Conservation (phyloP, 2,329 filamentous ascomycete genomes). For the Phialophora verrucosa region DNA sequence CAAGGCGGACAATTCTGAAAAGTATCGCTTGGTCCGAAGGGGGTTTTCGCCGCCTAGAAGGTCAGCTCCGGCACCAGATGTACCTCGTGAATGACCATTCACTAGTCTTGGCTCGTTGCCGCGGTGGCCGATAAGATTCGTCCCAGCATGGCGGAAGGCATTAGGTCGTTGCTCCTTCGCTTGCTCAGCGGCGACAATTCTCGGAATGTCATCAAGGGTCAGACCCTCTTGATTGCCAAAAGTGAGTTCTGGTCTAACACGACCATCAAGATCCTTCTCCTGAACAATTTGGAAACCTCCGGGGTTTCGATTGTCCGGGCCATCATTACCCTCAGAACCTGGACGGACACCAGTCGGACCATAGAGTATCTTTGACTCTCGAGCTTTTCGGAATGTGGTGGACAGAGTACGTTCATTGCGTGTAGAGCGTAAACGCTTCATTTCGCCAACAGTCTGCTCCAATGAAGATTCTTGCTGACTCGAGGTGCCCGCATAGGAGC, state of each 20-base stretch:
- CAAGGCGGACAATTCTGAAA: constrained; percentile 90
- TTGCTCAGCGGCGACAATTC: constrained; percentile 94
- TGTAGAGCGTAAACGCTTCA: constrained; percentile 87
- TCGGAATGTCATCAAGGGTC: constrained; percentile 92
- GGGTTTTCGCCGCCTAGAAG: constrained; percentile 59
- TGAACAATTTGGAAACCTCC: constrained; percentile 74
- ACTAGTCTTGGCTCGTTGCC: constrained; percentile 64
- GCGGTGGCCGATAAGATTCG: constrained; percentile 67
- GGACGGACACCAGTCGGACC: constrained; percentile 77
- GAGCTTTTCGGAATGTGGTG: constrained; percentile 86
- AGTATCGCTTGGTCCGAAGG: constrained; percentile 76
- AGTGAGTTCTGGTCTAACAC: constrained; percentile 76
- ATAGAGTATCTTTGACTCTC: constrained; percentile 91
- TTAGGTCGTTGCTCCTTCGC: constrained; percentile 86
- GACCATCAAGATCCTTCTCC: constrained; percentile 72
- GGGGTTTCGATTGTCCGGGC: constrained; percentile 51
- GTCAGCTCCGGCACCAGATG: constrained; percentile 62
- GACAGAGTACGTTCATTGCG: constrained; percentile 93
- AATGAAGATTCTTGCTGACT: constrained; percentile 75
- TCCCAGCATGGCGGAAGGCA: constrained; percentile 75
- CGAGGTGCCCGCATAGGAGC: constrained; percentile 70
- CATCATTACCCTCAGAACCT: constrained; percentile 71
- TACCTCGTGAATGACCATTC: constrained; percentile 71
- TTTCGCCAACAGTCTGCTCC: constrained; percentile 95
- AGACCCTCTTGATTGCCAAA: constrained; percentile 90